phyloP scores from a whole-genome alignment of 768 basidiomycete species.

The Hericium erinaceus region DNA sequence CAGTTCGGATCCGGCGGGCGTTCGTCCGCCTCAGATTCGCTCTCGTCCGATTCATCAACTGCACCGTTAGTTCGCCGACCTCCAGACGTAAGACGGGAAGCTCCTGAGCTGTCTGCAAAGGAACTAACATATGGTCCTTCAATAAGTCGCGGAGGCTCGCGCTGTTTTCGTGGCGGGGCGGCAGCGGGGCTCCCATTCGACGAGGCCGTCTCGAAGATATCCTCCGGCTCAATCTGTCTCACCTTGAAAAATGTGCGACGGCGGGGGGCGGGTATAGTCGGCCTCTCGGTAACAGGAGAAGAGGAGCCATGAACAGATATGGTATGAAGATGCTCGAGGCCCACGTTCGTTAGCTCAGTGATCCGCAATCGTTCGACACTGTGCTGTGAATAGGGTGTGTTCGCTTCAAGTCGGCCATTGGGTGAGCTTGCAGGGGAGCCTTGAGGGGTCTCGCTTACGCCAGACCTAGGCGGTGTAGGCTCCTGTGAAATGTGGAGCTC shows the following conservation, averaged over 20 bases:
- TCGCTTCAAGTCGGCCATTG: too few relatives aligned
- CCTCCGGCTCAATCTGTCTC: not conserved
- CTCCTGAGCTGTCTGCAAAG: not conserved
- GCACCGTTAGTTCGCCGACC: not conserved
- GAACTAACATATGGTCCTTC: not conserved
- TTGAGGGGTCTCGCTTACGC: not conserved
- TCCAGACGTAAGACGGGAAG: not conserved
- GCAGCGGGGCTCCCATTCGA: too few relatives aligned
- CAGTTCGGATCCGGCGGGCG: too few relatives aligned
- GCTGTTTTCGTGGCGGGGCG: not conserved
- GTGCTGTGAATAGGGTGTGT: too few relatives aligned
- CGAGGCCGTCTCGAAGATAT: not conserved
- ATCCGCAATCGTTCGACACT: too few relatives aligned
- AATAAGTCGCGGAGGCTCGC: not conserved
- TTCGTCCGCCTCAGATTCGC: too few relatives aligned
- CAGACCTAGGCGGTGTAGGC: not conserved
- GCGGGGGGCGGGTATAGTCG: too few relatives aligned
- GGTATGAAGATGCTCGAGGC: too few relatives aligned
- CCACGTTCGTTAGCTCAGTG: too few relatives aligned
- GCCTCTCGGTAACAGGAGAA: too few relatives aligned
- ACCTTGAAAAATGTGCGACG: not conserved
- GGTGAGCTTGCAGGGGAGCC: not conserved
- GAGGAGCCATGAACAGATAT: too few relatives aligned
- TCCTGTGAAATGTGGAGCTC: not conserved
- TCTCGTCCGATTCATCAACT: too few relatives aligned